These are phyloP conservation scores for Aspergillus sp. DNA, from an alignment of 2,329 filamentous ascomycete genomes.

Conservation along the genomic window DNA sequence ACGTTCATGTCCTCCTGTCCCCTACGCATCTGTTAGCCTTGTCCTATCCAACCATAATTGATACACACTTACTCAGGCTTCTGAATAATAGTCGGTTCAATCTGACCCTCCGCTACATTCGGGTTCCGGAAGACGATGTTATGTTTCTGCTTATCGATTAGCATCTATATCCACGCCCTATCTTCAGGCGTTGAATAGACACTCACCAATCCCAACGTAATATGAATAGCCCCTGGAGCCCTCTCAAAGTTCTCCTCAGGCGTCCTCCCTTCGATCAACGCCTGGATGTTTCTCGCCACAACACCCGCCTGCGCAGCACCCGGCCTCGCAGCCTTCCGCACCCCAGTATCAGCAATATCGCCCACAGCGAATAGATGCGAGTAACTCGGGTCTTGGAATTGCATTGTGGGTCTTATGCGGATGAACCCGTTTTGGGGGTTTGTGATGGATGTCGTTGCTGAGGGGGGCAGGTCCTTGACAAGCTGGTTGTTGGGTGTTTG, in stretches of 20 bases:
- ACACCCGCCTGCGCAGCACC: constrained; percentile 25
- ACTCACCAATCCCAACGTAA: constrained; percentile 30
- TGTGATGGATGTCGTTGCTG: constrained; percentile 16
- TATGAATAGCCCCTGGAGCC: constrained; percentile 27
- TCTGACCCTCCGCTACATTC: constrained; percentile 26
- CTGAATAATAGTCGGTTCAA: constrained; percentile 25
- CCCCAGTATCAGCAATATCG: constrained; percentile 31
- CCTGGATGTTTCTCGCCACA: constrained; percentile 27
- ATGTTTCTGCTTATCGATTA: constrained; percentile 21
- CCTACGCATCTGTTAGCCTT: constrained; percentile 16
- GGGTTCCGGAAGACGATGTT: constrained; percentile 34
- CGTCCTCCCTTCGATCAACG: constrained; percentile 23
- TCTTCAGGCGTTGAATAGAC: neutral
- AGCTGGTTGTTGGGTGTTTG: constrained; percentile 43
- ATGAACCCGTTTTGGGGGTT: constrained; percentile 31
- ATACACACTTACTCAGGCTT: constrained; percentile 24
- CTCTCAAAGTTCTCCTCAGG: constrained; percentile 20
- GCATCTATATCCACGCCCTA: neutral
- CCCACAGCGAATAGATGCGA: constrained; percentile 29
- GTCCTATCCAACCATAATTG: neutral
- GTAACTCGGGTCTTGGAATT: constrained; percentile 25
- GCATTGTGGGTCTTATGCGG: constrained; percentile 27
- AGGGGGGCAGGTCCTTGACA: constrained; percentile 25
- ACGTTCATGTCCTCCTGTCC: constrained; percentile 34
- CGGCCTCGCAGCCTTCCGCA: constrained; percentile 29